Percentiles rank a stretch among this genome's conserved stretches.
These are phyloP conservation scores for Linum lewisii DNA, from an alignment of 345 rosid species.

Conservation along the genomic window DNA sequence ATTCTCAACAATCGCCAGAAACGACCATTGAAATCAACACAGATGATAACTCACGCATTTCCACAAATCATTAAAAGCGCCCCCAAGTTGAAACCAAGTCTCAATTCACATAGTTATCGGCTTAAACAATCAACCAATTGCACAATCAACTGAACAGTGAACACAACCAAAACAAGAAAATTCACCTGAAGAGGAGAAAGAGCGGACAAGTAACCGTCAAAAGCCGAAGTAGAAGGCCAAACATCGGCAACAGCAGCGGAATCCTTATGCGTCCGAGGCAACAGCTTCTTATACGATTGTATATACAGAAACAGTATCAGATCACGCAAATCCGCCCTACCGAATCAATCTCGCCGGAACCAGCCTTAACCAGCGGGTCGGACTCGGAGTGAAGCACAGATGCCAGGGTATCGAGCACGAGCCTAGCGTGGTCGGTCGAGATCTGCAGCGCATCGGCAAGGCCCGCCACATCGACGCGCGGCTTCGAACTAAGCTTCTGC, in stretches of 20 bases:
- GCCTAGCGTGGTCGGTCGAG: slow-evolving; percentile 78
- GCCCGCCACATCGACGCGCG: slow-evolving; percentile 53
- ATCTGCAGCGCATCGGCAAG: slow-evolving; percentile 83
- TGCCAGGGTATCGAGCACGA: slow-evolving; percentile 80
- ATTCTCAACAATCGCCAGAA: background rate
- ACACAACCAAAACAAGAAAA: background rate
- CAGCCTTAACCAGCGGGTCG: slow-evolving; percentile 59
- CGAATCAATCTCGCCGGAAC: slow-evolving; percentile 44
- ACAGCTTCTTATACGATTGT: slow-evolving; percentile 86
- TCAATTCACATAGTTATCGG: background rate
- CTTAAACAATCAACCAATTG: slow-evolving; percentile 2
- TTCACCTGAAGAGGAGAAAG: slow-evolving; percentile 93
- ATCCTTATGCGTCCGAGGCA: slow-evolving; percentile 89
- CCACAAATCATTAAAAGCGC: background rate
- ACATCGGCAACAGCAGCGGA: slow-evolving; percentile 92
- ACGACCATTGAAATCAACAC: background rate
- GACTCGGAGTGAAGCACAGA: slow-evolving; percentile 76
- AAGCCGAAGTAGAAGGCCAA: slow-evolving; percentile 99
- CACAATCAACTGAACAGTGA: background rate
- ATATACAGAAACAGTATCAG: slow-evolving; percentile 75
- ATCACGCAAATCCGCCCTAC: slow-evolving; percentile 85
- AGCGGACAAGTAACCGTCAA: slow-evolving; percentile 92
- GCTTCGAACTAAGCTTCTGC: slow-evolving; percentile 36
- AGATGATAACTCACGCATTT: background rate
- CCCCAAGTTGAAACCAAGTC: background rate